These are phyloP conservation scores for Kwoniella sp. DNA, from an alignment of 768 basidiomycete genomes.

Conservation along the genomic window DNA sequence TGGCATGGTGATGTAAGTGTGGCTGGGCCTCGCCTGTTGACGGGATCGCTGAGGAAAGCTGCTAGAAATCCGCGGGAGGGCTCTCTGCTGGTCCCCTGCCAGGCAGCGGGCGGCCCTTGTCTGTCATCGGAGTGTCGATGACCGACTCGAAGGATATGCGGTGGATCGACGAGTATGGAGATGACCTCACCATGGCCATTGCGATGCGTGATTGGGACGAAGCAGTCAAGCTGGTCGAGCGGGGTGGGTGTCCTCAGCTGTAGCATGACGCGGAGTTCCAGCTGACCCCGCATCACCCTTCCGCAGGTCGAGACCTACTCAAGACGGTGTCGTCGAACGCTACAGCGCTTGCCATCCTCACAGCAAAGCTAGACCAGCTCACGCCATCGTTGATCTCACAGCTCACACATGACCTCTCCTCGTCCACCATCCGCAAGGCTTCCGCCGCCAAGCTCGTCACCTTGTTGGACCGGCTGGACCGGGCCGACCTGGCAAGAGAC, in stretches of 20 bases:
- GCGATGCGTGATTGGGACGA: constrained; percentile 82
- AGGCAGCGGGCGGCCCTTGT: constrained; percentile 57
- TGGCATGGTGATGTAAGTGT: constrained; percentile 52
- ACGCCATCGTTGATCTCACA: constrained; percentile 66
- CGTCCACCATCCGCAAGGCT: constrained; percentile 71
- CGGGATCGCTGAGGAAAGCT: too few relatives aligned
- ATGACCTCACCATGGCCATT: constrained; percentile 85
- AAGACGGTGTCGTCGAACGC: constrained; percentile 44
- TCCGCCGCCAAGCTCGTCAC: constrained; percentile 66
- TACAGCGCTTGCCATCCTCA: constrained; percentile 46
- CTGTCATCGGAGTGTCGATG: constrained; percentile 61
- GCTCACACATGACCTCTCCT: constrained; percentile 68
- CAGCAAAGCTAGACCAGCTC: constrained; percentile 61
- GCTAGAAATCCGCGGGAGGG: constrained; percentile 7
- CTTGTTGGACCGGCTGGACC: constrained; percentile 68
- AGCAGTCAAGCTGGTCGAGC: constrained; percentile 76
- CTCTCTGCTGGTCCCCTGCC: constrained; percentile 54
- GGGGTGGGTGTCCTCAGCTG: constrained; percentile 59
- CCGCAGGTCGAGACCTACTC: constrained; percentile 46
- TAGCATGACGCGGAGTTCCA: too few relatives aligned
- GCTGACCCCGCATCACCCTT: constrained; percentile 3
- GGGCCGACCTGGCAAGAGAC: constrained; percentile 70
- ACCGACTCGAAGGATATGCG: constrained; percentile 63
- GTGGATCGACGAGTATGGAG: constrained; percentile 88
- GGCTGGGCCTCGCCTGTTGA: too few relatives aligned